Evolutionary conservation across 768 basidiomycete genomes (phyloP).

Genomic region (Termitomyces sp.): DNA sequence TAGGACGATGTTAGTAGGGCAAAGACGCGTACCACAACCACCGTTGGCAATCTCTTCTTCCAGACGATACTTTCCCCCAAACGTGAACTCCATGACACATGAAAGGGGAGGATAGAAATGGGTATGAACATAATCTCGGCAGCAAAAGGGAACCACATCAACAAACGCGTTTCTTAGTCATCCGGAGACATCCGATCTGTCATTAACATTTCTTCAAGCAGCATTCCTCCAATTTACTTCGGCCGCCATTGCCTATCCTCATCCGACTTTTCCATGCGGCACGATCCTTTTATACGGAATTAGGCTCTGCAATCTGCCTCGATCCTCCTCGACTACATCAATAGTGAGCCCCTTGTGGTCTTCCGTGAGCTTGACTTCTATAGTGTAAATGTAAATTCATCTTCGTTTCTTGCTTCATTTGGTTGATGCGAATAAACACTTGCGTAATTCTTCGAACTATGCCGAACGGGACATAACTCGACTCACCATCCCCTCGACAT

Average conservation of each 20-base stretch:
- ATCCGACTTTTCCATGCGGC: background rate
- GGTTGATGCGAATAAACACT: background rate
- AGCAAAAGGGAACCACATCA: constrained; percentile 1
- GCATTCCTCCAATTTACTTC: too few relatives aligned
- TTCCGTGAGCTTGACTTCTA: constrained; percentile 9
- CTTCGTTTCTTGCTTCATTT: constrained; percentile 4
- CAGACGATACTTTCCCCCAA: constrained; percentile 73
- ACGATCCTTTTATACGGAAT: background rate
- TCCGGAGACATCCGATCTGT: constrained; percentile 2
- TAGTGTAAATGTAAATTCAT: constrained; percentile 6
- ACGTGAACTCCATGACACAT: constrained; percentile 32
- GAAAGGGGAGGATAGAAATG: background rate
- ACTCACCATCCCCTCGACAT: background rate
- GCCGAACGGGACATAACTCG: background rate
- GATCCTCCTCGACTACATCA: background rate
- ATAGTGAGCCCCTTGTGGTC: background rate
- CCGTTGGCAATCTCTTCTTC: constrained; percentile 80
- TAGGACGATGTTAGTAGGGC: background rate
- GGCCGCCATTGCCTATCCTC: background rate
- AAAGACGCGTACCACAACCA: constrained; percentile 55
- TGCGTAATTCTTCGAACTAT: background rate
- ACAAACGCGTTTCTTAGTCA: constrained; percentile 20
- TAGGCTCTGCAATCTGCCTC: background rate
- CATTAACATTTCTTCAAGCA: too few relatives aligned
- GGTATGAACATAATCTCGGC: background rate